Percentiles rank a stretch among this genome's conserved stretches.
phyloP scores from a whole-genome alignment of 1,139 yeast genomes.

The Zygosaccharomyces sapae region DNA sequence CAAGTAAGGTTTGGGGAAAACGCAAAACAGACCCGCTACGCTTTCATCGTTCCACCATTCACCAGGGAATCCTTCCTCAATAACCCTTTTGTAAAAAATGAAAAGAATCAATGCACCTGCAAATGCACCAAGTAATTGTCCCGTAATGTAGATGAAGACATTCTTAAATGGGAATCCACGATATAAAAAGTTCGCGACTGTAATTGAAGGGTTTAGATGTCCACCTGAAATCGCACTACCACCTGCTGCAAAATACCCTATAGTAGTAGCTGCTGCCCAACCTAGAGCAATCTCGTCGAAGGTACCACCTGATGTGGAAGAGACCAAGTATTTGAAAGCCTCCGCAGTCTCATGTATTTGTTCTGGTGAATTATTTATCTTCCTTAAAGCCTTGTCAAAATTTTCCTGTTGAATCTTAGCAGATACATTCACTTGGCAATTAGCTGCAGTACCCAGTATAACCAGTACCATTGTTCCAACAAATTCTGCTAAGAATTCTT shows the following conservation, averaged over 20 bases:
- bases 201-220: conserved; percentile 44
- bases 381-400: conserved; percentile 17
- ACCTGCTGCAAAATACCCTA: conserved; percentile 44
- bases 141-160: conserved; percentile 40
- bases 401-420: conserved; percentile 10
- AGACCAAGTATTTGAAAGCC: conserved; percentile 21
- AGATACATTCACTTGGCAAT: conserved; percentile 40
- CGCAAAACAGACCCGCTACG: conserved; percentile 42
- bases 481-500: conserved; percentile 44
- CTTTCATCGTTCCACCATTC: conserved; percentile 27
- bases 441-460: conserved; percentile 45
- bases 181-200: conserved; percentile 40
- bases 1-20: conserved; percentile 43
- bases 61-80: conserved; percentile 25
- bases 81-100: conserved; percentile 36
- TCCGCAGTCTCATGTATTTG: conserved; percentile 16
- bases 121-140: conserved; percentile 43
- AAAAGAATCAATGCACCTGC: conserved; percentile 40
- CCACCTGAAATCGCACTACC: conserved; percentile 45
- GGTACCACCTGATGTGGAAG: conserved; percentile 39
- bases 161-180: conserved; percentile 44
- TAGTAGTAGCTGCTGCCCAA: conserved; percentile 51
- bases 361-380: conserved; percentile 13
- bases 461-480: conserved; percentile 46
- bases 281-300: conserved; percentile 43